Conservation (phyloP, 257 asterid species). For the Ophiorrhiza pumila region DNA sequence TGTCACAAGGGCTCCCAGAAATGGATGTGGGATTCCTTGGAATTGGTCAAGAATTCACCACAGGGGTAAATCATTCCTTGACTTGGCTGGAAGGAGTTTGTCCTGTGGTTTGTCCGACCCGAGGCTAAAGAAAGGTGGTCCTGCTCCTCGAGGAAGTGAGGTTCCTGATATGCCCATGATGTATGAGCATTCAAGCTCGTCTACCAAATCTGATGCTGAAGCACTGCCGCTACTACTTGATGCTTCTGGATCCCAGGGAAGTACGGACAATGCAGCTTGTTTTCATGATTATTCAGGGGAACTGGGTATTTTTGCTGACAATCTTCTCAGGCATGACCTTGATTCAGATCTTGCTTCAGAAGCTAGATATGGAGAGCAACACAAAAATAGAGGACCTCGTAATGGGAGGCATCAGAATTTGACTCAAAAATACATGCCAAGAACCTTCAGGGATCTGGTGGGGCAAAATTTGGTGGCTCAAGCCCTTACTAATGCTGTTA, state of each 20-base stretch:
- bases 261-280: conserved; percentile 68
- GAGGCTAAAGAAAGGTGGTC: conserved; percentile 50
- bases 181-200: conserved; percentile 64
- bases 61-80: conserved; percentile 84
- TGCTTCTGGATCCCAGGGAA: conserved; percentile 69
- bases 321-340: conserved; percentile 59
- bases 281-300: conserved; percentile 82
- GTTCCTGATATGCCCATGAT: conserved; percentile 45
- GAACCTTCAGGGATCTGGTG: conserved; percentile 68
- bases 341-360: conserved; percentile 83
- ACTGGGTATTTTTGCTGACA: conserved; percentile 76
- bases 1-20: conserved; percentile 45
- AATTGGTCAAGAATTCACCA: conserved; percentile 92
- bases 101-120: conserved; percentile 90
- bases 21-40: conserved; percentile 94
- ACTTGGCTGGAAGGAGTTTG: conserved; percentile 85
- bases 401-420: conserved; percentile 69
- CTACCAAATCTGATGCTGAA: conserved; percentile 65
- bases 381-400: conserved; percentile 32
- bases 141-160: conserved; percentile 30
- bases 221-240: conserved; percentile 80
- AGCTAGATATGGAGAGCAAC: conserved; percentile 61
- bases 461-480: conserved; percentile 88
- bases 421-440: conserved; percentile 82
- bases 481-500: conserved; percentile 82